phyloP scores from a whole-genome alignment of 345 rosid species.

The Eucalyptus regnans region DNA sequence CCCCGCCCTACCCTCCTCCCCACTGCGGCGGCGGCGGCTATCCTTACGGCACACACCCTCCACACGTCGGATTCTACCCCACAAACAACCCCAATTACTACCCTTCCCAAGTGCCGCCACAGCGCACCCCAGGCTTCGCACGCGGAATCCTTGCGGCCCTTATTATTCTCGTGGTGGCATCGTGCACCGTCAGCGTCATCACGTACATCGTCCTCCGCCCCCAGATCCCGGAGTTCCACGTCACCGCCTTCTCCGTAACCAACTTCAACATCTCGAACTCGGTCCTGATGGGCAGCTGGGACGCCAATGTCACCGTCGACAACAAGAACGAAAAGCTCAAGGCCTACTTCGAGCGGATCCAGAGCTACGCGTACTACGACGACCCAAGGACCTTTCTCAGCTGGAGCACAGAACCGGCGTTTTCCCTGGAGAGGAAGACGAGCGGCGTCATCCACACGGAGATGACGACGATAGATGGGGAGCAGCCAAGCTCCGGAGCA shows the following conservation, averaged over 20 bases:
- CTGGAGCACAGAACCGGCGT: background rate
- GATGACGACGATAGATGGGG: background rate
- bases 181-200: constrained; percentile 15
- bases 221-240: constrained; percentile 2
- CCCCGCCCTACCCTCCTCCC: constrained; percentile 2
- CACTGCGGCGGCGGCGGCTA: background rate
- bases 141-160: constrained; percentile 24
- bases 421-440: background rate
- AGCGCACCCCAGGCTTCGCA: constrained; percentile 6
- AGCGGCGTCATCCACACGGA: background rate
- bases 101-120: background rate
- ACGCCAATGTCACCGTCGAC: constrained; percentile 3
- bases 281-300: constrained; percentile 17
- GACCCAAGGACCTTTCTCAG: constrained; percentile 2
- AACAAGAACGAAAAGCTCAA: constrained; percentile 14
- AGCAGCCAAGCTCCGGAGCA: background rate
- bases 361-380: constrained; percentile 1
- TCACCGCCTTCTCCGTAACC: constrained; percentile 14
- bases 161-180: constrained; percentile 13
- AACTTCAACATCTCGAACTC: constrained; percentile 10
- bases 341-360: constrained; percentile 6
- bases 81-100: constrained; percentile 2
- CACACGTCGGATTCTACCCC: constrained; percentile 30
- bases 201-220: constrained; percentile 14
- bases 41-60: constrained; percentile 12